Evolutionary conservation across 306 rosid genomes (phyloP), one percentile per base, ranked within the genome.

Genomic region (Malus fusca): DNA sequence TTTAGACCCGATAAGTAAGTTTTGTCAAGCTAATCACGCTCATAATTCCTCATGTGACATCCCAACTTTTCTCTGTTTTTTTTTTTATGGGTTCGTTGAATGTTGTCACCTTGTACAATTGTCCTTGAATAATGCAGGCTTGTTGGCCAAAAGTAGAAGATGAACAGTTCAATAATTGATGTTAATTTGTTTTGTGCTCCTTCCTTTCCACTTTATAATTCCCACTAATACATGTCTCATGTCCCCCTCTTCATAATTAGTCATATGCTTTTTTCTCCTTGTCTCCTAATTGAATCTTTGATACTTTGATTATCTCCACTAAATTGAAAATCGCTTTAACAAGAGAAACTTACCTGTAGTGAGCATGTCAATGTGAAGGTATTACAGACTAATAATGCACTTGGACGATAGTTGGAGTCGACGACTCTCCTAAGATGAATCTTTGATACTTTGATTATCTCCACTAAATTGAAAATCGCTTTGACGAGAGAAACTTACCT

Each of bases 251-350:
- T 58, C 25, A 60, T 33, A 83, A 71, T 31, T 67, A 79, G 72
- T 80, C 78, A 79, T 75, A 73, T 58, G 73, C 2, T 78, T 56
- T 69, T 68, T 51, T 48, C 71, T 53, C 15, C 44, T 71, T 77
- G 80, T 86, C 85, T 76, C 85, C 84, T 77, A 79, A 84, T 21
- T 52, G 3, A 5, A 18, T 18, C 33, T 68, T 76, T 79, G 77
- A 25, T 73, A 83, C 75, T 83, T 77, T 69, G 67, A 51, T 69
- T 62, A 11, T 48, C 43, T 30, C 21, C 30, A 71, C 43, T 12
- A 9, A 42, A 42, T 10, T 42, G 12, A 42, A 42, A 42, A 42
- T 42, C 1, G 1, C 44, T 42, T 42, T 42, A 42, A 42, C 12
- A 3, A 42, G 1, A 2, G 12, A 42, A 42, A 42, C 12, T 42